Evolutionary conservation across 1,139 yeast species (phyloP).

Genomic region (Blastobotrys indianensis): DNA sequence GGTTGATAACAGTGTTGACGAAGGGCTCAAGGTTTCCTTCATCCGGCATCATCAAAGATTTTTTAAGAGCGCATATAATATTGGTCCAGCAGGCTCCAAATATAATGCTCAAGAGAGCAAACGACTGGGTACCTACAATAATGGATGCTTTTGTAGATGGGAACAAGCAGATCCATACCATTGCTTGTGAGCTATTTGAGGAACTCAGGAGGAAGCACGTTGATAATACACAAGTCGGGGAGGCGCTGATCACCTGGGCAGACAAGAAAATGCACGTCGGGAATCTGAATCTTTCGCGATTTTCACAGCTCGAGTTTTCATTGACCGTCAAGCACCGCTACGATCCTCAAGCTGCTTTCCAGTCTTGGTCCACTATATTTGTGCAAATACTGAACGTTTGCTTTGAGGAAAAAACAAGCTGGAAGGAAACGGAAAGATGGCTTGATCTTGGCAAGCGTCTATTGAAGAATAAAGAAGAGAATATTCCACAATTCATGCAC

Average conservation of each 20-base stretch:
- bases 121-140: constrained; percentile 24
- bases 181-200: constrained; percentile 20
- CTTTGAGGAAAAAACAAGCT: too few relatives aligned
- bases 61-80: constrained; percentile 18
- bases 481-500: too few relatives aligned
- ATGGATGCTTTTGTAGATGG: constrained; percentile 20
- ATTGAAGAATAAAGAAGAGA: too few relatives aligned
- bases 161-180: constrained; percentile 19
- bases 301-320: too few relatives aligned
- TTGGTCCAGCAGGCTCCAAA: constrained; percentile 16
- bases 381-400: too few relatives aligned
- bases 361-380: too few relatives aligned
- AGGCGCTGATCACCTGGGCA: background rate
- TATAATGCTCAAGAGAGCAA: constrained; percentile 18
- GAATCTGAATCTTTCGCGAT: too few relatives aligned
- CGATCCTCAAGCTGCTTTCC: too few relatives aligned
- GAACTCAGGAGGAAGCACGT: background rate
- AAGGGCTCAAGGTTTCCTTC: constrained; percentile 23
- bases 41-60: constrained; percentile 23
- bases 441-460: too few relatives aligned
- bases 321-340: too few relatives aligned
- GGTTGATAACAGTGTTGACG: constrained; percentile 18
- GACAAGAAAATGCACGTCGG: too few relatives aligned
- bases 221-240: background rate
- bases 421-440: too few relatives aligned